phyloP scores from a whole-genome alignment of 2,329 filamentous ascomycete species.

The Pleoardoris graminearum region DNA sequence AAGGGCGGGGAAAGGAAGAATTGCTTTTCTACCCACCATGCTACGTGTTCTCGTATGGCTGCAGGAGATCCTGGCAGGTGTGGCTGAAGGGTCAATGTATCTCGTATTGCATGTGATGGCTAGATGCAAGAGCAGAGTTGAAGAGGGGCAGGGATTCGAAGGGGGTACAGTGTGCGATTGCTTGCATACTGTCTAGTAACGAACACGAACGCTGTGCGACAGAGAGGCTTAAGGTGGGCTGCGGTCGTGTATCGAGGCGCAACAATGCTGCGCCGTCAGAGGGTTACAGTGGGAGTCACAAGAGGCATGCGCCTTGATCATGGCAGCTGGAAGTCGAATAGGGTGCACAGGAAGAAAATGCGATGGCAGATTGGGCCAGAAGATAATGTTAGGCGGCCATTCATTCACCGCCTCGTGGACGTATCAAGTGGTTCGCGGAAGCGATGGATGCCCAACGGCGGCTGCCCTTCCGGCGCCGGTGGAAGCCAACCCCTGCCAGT shows the following conservation, averaged over 20 bases:
- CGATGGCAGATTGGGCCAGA: conserved; percentile 13
- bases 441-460: conserved; percentile 10
- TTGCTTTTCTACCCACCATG: conserved; percentile 45
- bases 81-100: conserved; percentile 40
- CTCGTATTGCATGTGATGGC: conserved; percentile 30
- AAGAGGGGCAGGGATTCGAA: conserved; percentile 25
- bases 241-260: conserved; percentile 26
- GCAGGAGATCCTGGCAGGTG: conserved; percentile 26
- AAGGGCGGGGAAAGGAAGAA: conserved; percentile 14
- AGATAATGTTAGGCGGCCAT: conserved; percentile 19
- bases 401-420: conserved; percentile 35
- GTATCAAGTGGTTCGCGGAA: conserved; percentile 18
- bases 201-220: conserved; percentile 38
- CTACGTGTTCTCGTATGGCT: conserved; percentile 34
- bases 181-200: conserved; percentile 37
- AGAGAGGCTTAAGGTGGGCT: conserved; percentile 31
- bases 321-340: conserved; percentile 26
- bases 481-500: neutral
- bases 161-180: conserved; percentile 37
- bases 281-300: conserved; percentile 9
- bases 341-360: conserved; percentile 14
- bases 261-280: conserved; percentile 17
- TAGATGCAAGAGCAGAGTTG: conserved; percentile 24
- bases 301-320: conserved; percentile 20
- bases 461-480: conserved; percentile 3